These are phyloP conservation scores for Gonium pectorale DNA, from an alignment of 139 green algal genomes.

Conservation along the genomic window DNA sequence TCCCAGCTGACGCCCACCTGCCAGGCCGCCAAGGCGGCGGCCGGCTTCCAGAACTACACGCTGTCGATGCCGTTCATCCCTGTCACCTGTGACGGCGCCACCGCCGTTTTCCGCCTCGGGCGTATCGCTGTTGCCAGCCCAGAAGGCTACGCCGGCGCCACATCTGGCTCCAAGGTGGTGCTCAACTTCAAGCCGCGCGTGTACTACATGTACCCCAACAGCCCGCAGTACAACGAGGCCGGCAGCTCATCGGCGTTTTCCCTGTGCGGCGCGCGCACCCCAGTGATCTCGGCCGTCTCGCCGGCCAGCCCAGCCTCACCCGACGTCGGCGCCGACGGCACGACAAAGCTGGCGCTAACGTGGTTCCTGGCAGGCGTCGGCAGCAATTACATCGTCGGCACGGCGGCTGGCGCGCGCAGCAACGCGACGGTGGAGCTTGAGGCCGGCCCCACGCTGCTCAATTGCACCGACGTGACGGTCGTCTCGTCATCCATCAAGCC, in stretches of 20 bases:
- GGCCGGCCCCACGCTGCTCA: neutral
- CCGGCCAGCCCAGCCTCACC: neutral
- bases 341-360: neutral
- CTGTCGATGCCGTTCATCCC: neutral
- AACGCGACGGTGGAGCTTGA: conserved; percentile 25
- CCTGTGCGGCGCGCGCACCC: conserved; percentile 24
- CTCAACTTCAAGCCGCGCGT: neutral
- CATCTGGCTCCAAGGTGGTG: neutral
- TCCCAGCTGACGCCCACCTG: neutral
- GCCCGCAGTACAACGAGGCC: neutral
- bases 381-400: conserved; percentile 7
- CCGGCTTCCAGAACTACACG: too few relatives aligned
- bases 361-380: conserved; percentile 3
- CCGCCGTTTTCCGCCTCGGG: neutral
- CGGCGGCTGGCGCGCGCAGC: neutral
- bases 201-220: neutral
- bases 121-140: neutral
- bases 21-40: neutral
- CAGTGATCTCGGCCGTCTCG: neutral
- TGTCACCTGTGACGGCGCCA: neutral
- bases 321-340: neutral
- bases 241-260: neutral
- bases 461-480: neutral
- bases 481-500: neutral
- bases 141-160: neutral